Evolutionary conservation across 179 eudicot species (phyloP).

Genomic region (Silene coronaria): DNA sequence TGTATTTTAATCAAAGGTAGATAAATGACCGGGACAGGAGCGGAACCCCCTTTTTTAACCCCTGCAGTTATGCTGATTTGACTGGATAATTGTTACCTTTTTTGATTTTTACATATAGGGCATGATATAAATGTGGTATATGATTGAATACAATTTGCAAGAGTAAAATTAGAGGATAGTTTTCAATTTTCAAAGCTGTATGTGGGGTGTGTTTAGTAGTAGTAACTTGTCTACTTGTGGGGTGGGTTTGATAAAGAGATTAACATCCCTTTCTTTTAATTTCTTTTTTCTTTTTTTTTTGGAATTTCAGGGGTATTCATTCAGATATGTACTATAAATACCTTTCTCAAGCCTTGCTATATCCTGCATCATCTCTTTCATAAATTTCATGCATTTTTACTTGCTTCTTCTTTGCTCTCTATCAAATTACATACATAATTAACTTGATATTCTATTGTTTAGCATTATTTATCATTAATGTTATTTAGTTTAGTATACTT

Average conservation of each 20-base stretch:
- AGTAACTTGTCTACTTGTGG: conserved; percentile 23
- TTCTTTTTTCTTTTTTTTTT: conserved; percentile 15
- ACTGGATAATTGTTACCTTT: conserved; percentile 13
- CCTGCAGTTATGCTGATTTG: background rate
- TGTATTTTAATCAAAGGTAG: too few relatives aligned
- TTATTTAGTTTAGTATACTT: background rate
- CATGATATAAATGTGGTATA: conserved; percentile 24
- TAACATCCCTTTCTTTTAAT: conserved; percentile 32
- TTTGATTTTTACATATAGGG: background rate
- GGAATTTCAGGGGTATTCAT: conserved; percentile 7
- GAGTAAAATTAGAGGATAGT: conserved; percentile 15
- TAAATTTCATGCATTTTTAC: conserved; percentile 2
- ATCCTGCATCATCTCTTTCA: too few relatives aligned
- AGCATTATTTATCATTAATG: conserved; percentile 4
- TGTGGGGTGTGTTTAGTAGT: conserved; percentile 17
- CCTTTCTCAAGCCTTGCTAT: background rate
- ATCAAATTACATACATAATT: background rate
- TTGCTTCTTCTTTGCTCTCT: conserved; percentile 1
- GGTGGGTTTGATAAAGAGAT: conserved; percentile 10
- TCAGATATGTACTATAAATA: conserved; percentile 11
- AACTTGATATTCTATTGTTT: background rate
- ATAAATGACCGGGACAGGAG: too few relatives aligned
- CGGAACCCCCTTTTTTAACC: too few relatives aligned
- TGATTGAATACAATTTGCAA: conserved; percentile 25
- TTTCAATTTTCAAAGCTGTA: conserved; percentile 14